Evolutionary conservation across 176 grass and related monocot genomes (phyloP).

Genomic region (Juncus inflexus): DNA sequence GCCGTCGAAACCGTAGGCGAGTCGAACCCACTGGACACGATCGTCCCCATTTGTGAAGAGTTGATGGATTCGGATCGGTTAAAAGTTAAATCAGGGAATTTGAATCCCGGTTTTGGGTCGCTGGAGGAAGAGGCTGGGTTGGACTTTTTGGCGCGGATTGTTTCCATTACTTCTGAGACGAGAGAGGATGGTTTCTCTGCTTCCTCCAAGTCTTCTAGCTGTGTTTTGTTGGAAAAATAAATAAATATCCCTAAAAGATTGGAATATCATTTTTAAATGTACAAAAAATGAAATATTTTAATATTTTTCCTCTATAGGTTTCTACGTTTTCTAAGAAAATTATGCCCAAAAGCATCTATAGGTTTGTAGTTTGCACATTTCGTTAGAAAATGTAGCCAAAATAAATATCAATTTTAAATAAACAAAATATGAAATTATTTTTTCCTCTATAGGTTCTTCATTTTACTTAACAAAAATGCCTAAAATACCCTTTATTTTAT

Average conservation of each 20-base stretch:
- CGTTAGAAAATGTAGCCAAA: too few relatives aligned
- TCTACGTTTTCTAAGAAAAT: conserved; percentile 15
- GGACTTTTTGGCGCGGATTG: conserved; percentile 19
- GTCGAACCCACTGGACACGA: conserved; percentile 52
- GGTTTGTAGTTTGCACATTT: too few relatives aligned
- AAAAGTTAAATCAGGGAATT: background rate
- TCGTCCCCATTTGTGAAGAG: conserved; percentile 65
- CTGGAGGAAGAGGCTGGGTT: conserved; percentile 19
- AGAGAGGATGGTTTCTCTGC: conserved; percentile 38
- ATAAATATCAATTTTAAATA: too few relatives aligned
- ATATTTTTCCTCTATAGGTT: background rate
- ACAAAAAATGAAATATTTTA: background rate
- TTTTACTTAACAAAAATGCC: conserved; percentile 2
- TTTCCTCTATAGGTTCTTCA: too few relatives aligned
- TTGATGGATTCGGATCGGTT: conserved; percentile 35
- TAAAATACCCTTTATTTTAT: too few relatives aligned
- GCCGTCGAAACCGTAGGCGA: conserved; percentile 58
- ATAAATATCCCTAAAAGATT: conserved; percentile 19
- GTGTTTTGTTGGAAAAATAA: conserved; percentile 16
- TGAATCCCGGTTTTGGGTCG: conserved; percentile 19
- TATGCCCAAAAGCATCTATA: too few relatives aligned
- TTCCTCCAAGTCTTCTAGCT: conserved; percentile 96
- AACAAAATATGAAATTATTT: too few relatives aligned
- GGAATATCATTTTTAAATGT: background rate
- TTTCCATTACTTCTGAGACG: conserved; percentile 41